These are phyloP conservation scores for Achaetomiella virescens DNA, from an alignment of 495 filamentous ascomycete genomes.

Conservation along the genomic window DNA sequence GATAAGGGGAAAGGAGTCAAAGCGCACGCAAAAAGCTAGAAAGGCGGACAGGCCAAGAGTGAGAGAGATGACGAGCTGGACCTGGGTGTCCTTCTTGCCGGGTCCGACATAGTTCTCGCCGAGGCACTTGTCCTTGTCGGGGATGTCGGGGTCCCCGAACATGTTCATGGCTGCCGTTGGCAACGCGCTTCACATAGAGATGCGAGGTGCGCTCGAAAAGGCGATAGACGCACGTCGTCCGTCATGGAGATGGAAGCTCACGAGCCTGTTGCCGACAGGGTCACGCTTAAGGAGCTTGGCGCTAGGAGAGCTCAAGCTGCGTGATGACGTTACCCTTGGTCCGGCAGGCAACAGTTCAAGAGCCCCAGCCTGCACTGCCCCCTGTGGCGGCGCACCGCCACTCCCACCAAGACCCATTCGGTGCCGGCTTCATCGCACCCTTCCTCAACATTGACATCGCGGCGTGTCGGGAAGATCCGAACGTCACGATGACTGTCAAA, in stretches of 20 bases:
- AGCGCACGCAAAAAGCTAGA: conserved; percentile 44
- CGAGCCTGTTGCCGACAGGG: background rate
- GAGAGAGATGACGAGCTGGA: conserved; percentile 49
- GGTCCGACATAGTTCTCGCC: conserved; percentile 30
- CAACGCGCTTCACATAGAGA: background rate
- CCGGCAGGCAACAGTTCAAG: background rate
- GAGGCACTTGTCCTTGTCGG: conserved; percentile 21
- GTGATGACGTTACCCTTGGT: background rate
- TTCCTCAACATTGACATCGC: too few relatives aligned
- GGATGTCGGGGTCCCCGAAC: conserved; percentile 14
- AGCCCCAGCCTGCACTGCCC: conserved; percentile 2
- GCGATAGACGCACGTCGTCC: background rate
- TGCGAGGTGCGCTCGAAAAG: background rate
- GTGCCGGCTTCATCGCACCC: too few relatives aligned
- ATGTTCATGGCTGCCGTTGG: conserved; percentile 18
- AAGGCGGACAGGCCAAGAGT: conserved; percentile 47
- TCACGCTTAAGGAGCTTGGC: background rate
- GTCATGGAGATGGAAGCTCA: background rate
- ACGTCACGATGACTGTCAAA: too few relatives aligned
- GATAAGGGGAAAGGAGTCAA: background rate
- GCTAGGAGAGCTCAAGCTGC: background rate
- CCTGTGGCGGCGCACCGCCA: conserved; percentile 8
- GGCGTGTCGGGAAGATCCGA: too few relatives aligned
- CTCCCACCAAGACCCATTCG: background rate
- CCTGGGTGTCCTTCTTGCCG: conserved; percentile 37